phyloP scores from a whole-genome alignment of 2,329 filamentous ascomycete genomes.

The Ophiosphaerella herpotricha region DNA sequence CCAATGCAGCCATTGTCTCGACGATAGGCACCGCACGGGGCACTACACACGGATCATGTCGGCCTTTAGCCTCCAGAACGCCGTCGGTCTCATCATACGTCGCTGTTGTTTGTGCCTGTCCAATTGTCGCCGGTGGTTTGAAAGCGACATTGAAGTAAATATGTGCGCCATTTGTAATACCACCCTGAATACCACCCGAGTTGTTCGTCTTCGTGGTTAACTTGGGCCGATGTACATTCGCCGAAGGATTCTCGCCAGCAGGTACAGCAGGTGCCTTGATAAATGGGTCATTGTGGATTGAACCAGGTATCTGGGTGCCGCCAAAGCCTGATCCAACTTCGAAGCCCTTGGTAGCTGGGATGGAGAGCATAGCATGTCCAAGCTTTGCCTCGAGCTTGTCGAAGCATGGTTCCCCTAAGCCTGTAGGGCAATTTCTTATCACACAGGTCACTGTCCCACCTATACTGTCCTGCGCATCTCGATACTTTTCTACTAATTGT shows the following conservation, averaged over 20 bases:
- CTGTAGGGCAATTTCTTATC: slow-evolving; percentile 81
- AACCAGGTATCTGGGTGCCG: slow-evolving; percentile 83
- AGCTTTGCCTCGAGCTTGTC: slow-evolving; percentile 93
- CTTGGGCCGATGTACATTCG: slow-evolving; percentile 55
- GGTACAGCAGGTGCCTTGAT: slow-evolving; percentile 60
- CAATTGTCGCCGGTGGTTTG: slow-evolving; percentile 94
- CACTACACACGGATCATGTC: slow-evolving; percentile 93
- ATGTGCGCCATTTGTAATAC: slow-evolving; percentile 88
- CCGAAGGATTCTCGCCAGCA: slow-evolving; percentile 51
- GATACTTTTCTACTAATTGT: slow-evolving; percentile 74
- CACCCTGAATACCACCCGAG: slow-evolving; percentile 91
- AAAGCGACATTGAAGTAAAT: slow-evolving; percentile 96
- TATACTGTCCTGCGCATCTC: slow-evolving; percentile 82
- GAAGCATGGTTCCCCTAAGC: slow-evolving; percentile 91
- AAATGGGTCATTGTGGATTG: slow-evolving; percentile 91
- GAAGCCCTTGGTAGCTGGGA: slow-evolving; percentile 94
- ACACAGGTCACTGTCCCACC: slow-evolving; percentile 95
- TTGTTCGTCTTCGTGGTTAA: slow-evolving; percentile 92
- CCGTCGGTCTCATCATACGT: slow-evolving; percentile 79
- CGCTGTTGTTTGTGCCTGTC: slow-evolving; percentile 81
- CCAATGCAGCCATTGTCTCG: slow-evolving; percentile 87
- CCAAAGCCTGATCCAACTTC: slow-evolving; percentile 93
- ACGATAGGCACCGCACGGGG: slow-evolving; percentile 86
- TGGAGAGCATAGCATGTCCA: slow-evolving; percentile 91
- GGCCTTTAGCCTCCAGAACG: slow-evolving; percentile 82